Percentiles rank a stretch among this genome's conserved stretches.
Conservation (phyloP, 192 early-diverging fungal genomes). For the Coemansia sp. region DNA sequence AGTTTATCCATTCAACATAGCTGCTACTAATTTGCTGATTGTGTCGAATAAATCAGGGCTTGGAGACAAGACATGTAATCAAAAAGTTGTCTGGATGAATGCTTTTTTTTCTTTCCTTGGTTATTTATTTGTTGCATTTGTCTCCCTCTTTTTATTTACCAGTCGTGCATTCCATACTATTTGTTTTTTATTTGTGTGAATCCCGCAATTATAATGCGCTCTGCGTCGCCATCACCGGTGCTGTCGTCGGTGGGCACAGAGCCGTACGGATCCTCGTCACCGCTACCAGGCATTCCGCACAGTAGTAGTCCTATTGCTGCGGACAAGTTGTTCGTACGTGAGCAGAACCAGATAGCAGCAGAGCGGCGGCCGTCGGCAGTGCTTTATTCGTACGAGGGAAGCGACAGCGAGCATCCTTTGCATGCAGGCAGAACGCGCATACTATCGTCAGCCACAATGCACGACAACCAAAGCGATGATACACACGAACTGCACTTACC, state of each 20-base stretch:
- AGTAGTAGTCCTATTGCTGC: slow-evolving; percentile 4
- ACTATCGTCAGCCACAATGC: background rate
- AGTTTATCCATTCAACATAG: too few relatives aligned
- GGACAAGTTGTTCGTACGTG: background rate
- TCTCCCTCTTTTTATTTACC: background rate
- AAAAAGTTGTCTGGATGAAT: background rate
- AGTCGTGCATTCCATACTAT: background rate
- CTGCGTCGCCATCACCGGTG: slow-evolving; percentile 4
- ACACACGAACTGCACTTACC: background rate
- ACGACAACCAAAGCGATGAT: background rate
- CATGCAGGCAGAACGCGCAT: background rate
- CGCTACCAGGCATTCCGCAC: background rate
- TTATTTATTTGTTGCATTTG: background rate
- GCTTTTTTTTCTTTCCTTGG: slow-evolving; percentile 3
- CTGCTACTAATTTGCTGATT: too few relatives aligned
- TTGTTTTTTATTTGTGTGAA: background rate
- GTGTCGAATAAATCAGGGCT: too few relatives aligned
- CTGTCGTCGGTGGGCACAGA: slow-evolving; percentile 11
- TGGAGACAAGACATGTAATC: background rate
- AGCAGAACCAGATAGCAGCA: background rate
- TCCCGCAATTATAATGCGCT: background rate
- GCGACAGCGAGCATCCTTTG: background rate
- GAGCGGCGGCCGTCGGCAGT: background rate
- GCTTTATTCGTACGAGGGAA: background rate
- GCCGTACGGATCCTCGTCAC: slow-evolving; percentile 1